phyloP scores from a whole-genome alignment of 108 stramenopile genomes.

The Skeletonema tropicum region DNA sequence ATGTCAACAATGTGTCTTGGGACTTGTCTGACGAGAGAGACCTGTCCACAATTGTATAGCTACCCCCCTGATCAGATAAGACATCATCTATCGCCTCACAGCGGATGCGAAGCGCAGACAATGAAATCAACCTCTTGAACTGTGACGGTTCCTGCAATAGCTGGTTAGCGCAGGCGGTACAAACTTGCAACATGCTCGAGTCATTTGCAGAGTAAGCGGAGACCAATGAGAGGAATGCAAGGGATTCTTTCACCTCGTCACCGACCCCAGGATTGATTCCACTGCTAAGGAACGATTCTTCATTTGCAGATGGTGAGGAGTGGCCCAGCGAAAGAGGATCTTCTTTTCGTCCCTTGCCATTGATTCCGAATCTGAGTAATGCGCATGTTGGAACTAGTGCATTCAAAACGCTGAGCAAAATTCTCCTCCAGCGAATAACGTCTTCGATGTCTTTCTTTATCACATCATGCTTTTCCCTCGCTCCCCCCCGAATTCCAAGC shows the following conservation, averaged over 20 bases:
- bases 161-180: conserved; percentile 60
- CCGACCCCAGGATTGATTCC: conserved; percentile 13
- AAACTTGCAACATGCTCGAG: conserved; percentile 29
- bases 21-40: not conserved
- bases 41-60: not conserved
- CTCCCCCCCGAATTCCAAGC: conserved; percentile 3
- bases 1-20: conserved; percentile 15
- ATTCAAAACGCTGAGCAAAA: conserved; percentile 53
- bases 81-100: conserved; percentile 21
- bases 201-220: conserved; percentile 40
- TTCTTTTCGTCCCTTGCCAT: conserved; percentile 55
- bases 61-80: not conserved
- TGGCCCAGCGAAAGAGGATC: conserved; percentile 45
- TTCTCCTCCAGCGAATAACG: conserved; percentile 51
- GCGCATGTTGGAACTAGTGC: conserved; percentile 70
- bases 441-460: conserved; percentile 33
- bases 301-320: conserved; percentile 6
- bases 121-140: conserved; percentile 42
- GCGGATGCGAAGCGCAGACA: conserved; percentile 29
- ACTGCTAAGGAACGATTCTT: conserved; percentile 10
- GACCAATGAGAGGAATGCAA: conserved; percentile 48
- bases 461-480: conserved; percentile 1
- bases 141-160: conserved; percentile 51
- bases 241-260: conserved; percentile 29
- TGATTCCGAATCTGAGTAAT: conserved; percentile 61